Evolutionary conservation across 352 stramenopile species (phyloP).

Genomic region (Globisporangium sylvaticum): DNA sequence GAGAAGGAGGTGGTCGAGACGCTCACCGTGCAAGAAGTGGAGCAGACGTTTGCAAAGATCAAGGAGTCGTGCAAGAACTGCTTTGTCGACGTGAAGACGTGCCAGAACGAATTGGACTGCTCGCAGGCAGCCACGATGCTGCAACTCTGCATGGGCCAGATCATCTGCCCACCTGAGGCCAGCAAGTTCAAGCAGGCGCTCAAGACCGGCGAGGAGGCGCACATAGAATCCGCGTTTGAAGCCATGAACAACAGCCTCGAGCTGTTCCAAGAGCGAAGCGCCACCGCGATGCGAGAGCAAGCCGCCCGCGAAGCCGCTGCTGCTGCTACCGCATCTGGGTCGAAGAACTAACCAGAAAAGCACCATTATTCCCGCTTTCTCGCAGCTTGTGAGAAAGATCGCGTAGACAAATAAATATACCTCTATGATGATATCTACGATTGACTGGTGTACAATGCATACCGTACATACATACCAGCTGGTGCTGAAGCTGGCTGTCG

Average conservation of each 20-base stretch:
- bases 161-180: conserved; percentile 77
- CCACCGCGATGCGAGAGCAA: conserved; percentile 67
- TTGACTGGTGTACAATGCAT: neutral
- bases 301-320: conserved; percentile 56
- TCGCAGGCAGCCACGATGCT: conserved; percentile 83
- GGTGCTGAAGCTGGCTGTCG: too few relatives aligned
- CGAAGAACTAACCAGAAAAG: conserved; percentile 22
- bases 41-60: conserved; percentile 81
- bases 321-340: neutral
- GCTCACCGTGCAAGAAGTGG: conserved; percentile 65
- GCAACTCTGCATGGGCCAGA: conserved; percentile 86
- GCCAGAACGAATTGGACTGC: conserved; percentile 73
- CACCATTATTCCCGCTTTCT: conserved; percentile 6
- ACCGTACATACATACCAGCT: neutral
- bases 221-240: conserved; percentile 74
- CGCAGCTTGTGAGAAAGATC: neutral
- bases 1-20: conserved; percentile 37
- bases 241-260: conserved; percentile 73
- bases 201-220: conserved; percentile 51
- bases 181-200: conserved; percentile 64
- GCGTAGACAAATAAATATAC: conserved; percentile 25
- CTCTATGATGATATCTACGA: conserved; percentile 17
- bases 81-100: conserved; percentile 76
- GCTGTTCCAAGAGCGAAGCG: conserved; percentile 75
- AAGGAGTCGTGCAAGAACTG: conserved; percentile 81